Evolutionary conservation across 345 rosid species (phyloP), one percentile per base, ranked within the genome.

Genomic region (Cardiospermum halicacabum): DNA sequence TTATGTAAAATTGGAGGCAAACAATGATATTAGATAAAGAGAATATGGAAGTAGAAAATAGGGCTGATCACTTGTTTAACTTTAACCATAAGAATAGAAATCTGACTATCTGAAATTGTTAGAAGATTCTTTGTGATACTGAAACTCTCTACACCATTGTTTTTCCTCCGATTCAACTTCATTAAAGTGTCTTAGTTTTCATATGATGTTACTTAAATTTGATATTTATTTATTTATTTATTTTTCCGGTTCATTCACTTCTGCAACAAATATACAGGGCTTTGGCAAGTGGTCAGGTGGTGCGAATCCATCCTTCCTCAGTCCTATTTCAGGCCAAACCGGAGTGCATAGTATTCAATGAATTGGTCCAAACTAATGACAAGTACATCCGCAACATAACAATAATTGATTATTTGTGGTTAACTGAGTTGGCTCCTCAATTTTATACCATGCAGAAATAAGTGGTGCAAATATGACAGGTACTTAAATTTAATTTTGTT

Each of bases 281-380:
- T 60, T 80, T 93, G 79, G 89, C 87, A 57, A 85, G 92, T 69
- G 97, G 94, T 65, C 86, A 83, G 79, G 64, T 73, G 45, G 98
- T 93, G 75, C 85, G 81, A 71, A 82, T 93, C 75, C 98, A 93
- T 75, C 98, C 98, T 50, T 77, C 89, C 32, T 93, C 97, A 42
- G 89, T 93, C 48, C 53, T 93, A 50, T 82, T 81, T 70, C 77
- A 80, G 63, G 71, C 87, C 45, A 93, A 90, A 68, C 80, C 86
- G 1, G 94, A 88, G 66, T 93, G 98, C 69, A 78, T 93, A 34
- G 63, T 90, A 50, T 93, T 90, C 83, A 76, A 93, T 60, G 97
- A 93, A 70, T 76, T 90, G 11, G 75, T 93, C 77, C 91, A 90
- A 74, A 90, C 97, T 26, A 83, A 72, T 68, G 72, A 90, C 31